Base-by-base conservation (phyloP, 306 rosid species). In the Castanea sativa region DNA sequence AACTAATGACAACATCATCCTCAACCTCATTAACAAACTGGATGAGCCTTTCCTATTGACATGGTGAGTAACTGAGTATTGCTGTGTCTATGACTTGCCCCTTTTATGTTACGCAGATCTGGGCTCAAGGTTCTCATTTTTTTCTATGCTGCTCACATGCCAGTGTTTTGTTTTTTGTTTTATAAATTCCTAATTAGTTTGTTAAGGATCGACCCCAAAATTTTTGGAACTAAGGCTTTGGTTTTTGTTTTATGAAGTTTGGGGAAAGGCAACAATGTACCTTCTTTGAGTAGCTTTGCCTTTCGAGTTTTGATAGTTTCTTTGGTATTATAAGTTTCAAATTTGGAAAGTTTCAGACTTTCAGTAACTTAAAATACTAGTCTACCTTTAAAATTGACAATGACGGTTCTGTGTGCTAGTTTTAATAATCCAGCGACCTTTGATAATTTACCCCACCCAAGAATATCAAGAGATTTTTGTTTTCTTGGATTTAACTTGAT, bases 1-100 rank as follows among this genome's bases (percentile, higher is more conserved):
- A 35, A 95, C 98, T 71, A 95, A 95, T 78, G 87, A 95, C 83
- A 95, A 93, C 72, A 90, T 95, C 8, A 76, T 93, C 83, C 98
- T 95, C 79, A 91, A 95, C 85, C 97, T 95, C 41, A 67, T 95
- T 73, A 95, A 95, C 92, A 92, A 89, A 91, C 87, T 93, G n/a
- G 96, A 92, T 63, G 90, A 93, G 73, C 97, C 98, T 56, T 91
- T 91, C 82, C 80, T 93, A 53, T 85, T 93, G 20, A 93, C 98
- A 45, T 93, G 98, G 99, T 92, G 74, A 80, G 90, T 58, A 75
- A 97, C 98, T 92, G 73, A 80, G 90, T 58, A 73, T 67, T 76
- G 70, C 55, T 78, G 3, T 67, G 63, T 75, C 18, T 35, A 9
- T 14, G 20, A 49, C 53, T 49, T 74, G 16, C 60, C 68, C 4